phyloP scores from a whole-genome alignment of 495 filamentous ascomycete species.

The Neurospora terricola region DNA sequence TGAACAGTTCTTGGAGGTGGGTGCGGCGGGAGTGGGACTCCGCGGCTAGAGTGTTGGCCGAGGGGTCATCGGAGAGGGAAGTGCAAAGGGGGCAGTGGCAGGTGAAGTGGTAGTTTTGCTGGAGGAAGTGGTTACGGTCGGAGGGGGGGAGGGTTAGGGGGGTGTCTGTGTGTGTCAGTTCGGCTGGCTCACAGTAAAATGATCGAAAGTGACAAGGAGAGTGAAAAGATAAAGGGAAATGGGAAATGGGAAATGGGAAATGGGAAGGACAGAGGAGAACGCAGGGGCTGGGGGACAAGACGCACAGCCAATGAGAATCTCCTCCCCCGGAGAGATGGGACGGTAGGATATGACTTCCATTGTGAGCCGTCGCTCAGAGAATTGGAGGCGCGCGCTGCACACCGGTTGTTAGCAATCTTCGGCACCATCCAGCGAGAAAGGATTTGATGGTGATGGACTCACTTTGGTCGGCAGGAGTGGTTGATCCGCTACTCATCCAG shows the following conservation, averaged over 20 bases:
- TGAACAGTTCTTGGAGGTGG: conserved; percentile 22
- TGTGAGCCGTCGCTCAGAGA: conserved; percentile 21
- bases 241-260: too few relatives aligned
- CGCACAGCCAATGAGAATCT: conserved; percentile 34
- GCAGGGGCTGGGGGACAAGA: too few relatives aligned
- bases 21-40: conserved; percentile 25
- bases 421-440: neutral
- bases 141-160: conserved; percentile 17
- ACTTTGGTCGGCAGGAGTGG: conserved; percentile 35
- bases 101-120: conserved; percentile 28
- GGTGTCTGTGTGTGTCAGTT: conserved; percentile 17
- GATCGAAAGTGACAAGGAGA: too few relatives aligned
- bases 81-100: conserved; percentile 32
- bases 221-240: too few relatives aligned
- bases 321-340: conserved; percentile 31
- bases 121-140: conserved; percentile 18
- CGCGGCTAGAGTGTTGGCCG: neutral
- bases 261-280: too few relatives aligned
- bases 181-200: too few relatives aligned
- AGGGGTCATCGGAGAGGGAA: conserved; percentile 15
- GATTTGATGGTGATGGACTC: conserved; percentile 5
- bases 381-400: conserved; percentile 26
- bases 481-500: conserved; percentile 27
- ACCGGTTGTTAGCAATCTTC: conserved; percentile 3
- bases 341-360: conserved; percentile 28